These are phyloP conservation scores for Biscogniauxia sp. DNA, from an alignment of 2,329 filamentous ascomycete species.

Conservation along the genomic window DNA sequence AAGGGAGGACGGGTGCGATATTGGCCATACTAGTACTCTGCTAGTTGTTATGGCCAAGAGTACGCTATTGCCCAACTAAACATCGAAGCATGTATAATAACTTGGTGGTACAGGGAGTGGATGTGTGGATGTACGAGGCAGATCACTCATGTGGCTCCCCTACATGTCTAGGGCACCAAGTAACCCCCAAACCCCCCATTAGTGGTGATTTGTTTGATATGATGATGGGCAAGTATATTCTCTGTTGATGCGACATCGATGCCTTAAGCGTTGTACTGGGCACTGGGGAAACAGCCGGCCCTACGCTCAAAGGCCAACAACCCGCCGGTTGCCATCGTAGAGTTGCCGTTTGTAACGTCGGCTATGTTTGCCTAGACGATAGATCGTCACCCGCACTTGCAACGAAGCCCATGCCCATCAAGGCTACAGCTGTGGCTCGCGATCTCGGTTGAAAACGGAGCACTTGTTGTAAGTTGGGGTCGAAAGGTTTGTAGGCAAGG, in stretches of 20 bases:
- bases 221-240: neutral
- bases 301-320: neutral
- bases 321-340: neutral
- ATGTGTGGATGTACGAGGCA: conserved; percentile 27
- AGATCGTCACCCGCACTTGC: neutral
- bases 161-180: conserved; percentile 24
- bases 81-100: conserved; percentile 25
- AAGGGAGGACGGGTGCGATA: conserved; percentile 22
- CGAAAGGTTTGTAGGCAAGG: conserved; percentile 5
- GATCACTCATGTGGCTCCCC: conserved; percentile 32
- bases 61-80: conserved; percentile 22
- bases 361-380: neutral
- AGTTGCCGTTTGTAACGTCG: neutral
- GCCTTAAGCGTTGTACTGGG: neutral
- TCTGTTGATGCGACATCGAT: neutral
- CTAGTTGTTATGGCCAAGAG: conserved; percentile 20
- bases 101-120: conserved; percentile 29
- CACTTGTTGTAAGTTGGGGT: neutral
- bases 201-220: conserved; percentile 14
- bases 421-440: neutral
- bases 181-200: conserved; percentile 2
- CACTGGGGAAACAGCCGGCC: conserved; percentile 8
- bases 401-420: neutral
- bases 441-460: neutral
- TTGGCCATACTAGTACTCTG: conserved; percentile 21